Evolutionary conservation across 2,329 filamentous ascomycete species (phyloP), one percentile per base, ranked within the genome.

Genomic region (Diaporthe vaccinii): DNA sequence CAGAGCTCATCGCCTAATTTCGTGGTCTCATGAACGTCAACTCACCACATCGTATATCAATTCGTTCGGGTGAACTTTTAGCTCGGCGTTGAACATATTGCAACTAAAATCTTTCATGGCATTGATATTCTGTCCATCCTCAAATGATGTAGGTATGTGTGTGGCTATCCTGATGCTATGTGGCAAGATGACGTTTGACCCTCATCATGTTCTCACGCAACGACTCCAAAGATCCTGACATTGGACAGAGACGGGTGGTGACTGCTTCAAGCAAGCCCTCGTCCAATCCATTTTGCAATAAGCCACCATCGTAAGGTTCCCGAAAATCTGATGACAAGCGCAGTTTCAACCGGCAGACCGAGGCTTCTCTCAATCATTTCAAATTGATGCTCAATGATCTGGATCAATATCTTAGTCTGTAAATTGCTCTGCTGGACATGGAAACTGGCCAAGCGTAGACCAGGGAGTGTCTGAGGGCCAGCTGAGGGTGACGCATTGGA

Each of bases 341-440:
- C 20, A 67, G 49, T 14, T 14, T 67, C 61, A 7, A 5, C 28
- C 15, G 61, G 61, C 44, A 67, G 34, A 15, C 44, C 61, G 4
- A 67, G 28, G 20, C 28, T 14, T 9, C 49, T 36, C 28, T 67
- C 61, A 22, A 67, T 31, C 44, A 67, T 49, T 34, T 67, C 61
- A 36, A 67, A 67, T 31, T 67, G 41, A n/a, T 67, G 44, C 12
- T 67, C 44, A 36, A 67, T 51, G 12, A 67, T 51, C n/a, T 49
- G 61, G 7, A 67, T n/a, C 25, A 67, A 9, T 22, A 67, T 34
- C 4, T 67, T 67, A 1, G 61, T 67, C 44, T 67, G 61, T 20
- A 67, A n/a, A 36, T 49, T 51, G 28, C 17, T 49, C 61, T 67
- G 61, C 28, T 34, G 44, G n/a, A 49, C 20, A 36, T 34, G 61